phyloP scores from a whole-genome alignment of 2,329 filamentous ascomycete genomes.

The Neonectria ditissima region DNA sequence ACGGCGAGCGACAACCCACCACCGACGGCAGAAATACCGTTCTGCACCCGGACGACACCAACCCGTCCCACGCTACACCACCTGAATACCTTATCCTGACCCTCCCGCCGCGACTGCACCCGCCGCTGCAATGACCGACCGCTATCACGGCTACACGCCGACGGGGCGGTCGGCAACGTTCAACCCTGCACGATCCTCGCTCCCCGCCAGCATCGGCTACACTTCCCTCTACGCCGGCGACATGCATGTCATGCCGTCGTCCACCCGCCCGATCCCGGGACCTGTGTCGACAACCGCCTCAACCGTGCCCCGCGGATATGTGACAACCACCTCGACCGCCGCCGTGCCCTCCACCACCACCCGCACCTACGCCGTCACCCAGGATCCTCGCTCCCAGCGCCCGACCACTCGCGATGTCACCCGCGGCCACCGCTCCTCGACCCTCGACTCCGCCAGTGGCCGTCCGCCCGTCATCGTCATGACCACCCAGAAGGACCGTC shows the following conservation, averaged over 20 bases:
- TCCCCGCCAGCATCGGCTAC: slow-evolving; percentile 65
- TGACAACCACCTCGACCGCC: slow-evolving; percentile 47
- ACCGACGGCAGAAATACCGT: background rate
- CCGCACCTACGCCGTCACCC: slow-evolving; percentile 68
- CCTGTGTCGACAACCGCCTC: slow-evolving; percentile 42
- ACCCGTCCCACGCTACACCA: background rate
- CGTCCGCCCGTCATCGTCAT: slow-evolving; percentile 70
- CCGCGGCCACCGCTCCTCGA: slow-evolving; percentile 61
- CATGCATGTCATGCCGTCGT: slow-evolving; percentile 64
- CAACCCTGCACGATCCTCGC: slow-evolving; percentile 65
- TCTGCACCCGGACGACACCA: background rate
- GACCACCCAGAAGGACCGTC: slow-evolving; percentile 59
- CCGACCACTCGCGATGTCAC: slow-evolving; percentile 61
- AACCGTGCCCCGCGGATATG: slow-evolving; percentile 49
- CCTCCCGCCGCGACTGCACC: background rate
- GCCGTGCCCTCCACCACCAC: slow-evolving; percentile 58
- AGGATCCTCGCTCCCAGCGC: slow-evolving; percentile 62
- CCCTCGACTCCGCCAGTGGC: slow-evolving; percentile 59
- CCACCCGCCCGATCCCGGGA: slow-evolving; percentile 45
- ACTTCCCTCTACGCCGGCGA: slow-evolving; percentile 64
- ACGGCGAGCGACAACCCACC: slow-evolving; percentile 6
- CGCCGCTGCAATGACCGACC: slow-evolving; percentile 59
- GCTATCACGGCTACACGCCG: slow-evolving; percentile 55
- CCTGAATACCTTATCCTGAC: background rate
- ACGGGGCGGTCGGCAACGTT: slow-evolving; percentile 58